Conservation (phyloP, 345 rosid species). For the Streptanthus diversifolius region DNA sequence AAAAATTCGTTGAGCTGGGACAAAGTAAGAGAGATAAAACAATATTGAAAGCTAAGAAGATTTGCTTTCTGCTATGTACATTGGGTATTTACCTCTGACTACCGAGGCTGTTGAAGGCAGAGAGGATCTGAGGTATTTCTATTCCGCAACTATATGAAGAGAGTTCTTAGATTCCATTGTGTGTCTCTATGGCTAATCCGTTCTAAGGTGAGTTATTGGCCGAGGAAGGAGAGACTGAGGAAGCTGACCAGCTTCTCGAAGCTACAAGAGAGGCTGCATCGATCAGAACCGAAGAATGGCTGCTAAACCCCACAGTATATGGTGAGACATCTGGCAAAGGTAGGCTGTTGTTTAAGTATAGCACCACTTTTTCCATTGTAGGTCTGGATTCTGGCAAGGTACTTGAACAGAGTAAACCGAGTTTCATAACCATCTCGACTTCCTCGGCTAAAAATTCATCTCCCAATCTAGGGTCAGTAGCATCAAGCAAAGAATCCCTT, state of each 20-base stretch:
- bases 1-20: neutral
- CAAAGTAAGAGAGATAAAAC: neutral
- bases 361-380: slow-evolving; percentile 40
- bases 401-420: slow-evolving; percentile 42
- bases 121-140: neutral
- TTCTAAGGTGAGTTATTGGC: neutral
- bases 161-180: neutral
- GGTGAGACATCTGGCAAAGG: slow-evolving; percentile 33
- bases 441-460: slow-evolving; percentile 26
- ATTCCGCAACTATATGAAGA: neutral
- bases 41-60: neutral
- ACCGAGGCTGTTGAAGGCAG: neutral
- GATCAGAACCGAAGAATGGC: slow-evolving; percentile 20
- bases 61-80: slow-evolving; percentile 4
- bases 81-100: neutral
- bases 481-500: slow-evolving; percentile 34
- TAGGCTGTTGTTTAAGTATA: slow-evolving; percentile 24
- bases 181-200: neutral
- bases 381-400: slow-evolving; percentile 37
- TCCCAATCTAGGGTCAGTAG: slow-evolving; percentile 32
- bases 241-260: slow-evolving; percentile 9
- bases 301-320: slow-evolving; percentile 13
- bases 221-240: neutral
- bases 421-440: slow-evolving; percentile 43
- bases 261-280: slow-evolving; percentile 28